Conservation (phyloP, 441 rosid species). For the Jatropha podagrica region DNA sequence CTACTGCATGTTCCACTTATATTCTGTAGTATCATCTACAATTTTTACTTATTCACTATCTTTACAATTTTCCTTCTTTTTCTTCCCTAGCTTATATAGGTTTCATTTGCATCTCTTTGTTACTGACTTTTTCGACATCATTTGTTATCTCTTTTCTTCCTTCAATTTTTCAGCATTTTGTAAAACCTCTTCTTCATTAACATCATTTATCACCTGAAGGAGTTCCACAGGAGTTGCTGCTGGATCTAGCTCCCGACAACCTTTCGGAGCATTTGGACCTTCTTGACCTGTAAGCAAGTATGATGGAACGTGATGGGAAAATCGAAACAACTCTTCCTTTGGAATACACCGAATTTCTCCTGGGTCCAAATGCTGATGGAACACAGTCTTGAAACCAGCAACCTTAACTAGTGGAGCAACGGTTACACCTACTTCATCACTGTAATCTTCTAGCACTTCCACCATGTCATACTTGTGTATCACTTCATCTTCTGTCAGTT, state of each 20-base stretch:
- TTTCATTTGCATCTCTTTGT: background rate
- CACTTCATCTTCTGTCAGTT: slow-evolving; percentile 34
- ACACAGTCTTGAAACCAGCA: slow-evolving; percentile 45
- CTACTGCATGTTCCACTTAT: slow-evolving; percentile 3
- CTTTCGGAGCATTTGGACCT: slow-evolving; percentile 40
- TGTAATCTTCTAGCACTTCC: slow-evolving; percentile 44
- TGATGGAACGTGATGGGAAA: slow-evolving; percentile 43
- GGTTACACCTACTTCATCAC: slow-evolving; percentile 34
- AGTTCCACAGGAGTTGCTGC: slow-evolving; percentile 45
- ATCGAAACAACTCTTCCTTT: slow-evolving; percentile 28
- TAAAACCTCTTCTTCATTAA: slow-evolving; percentile 23
- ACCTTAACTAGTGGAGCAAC: slow-evolving; percentile 40
- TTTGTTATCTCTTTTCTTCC: slow-evolving; percentile 2
- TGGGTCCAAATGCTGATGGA: slow-evolving; percentile 38
- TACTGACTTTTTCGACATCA: background rate
- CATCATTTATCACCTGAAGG: slow-evolving; percentile 30
- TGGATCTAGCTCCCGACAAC: slow-evolving; percentile 47
- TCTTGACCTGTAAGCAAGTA: slow-evolving; percentile 40
- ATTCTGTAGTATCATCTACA: slow-evolving; percentile 1
- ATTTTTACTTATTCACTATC: slow-evolving; percentile 7
- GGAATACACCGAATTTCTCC: slow-evolving; percentile 33
- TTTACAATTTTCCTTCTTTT: background rate
- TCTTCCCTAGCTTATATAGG: background rate
- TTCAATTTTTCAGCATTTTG: background rate
- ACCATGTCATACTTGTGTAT: slow-evolving; percentile 42